These are phyloP conservation scores for Russula compacta DNA, from an alignment of 768 basidiomycete genomes.

Conservation along the genomic window DNA sequence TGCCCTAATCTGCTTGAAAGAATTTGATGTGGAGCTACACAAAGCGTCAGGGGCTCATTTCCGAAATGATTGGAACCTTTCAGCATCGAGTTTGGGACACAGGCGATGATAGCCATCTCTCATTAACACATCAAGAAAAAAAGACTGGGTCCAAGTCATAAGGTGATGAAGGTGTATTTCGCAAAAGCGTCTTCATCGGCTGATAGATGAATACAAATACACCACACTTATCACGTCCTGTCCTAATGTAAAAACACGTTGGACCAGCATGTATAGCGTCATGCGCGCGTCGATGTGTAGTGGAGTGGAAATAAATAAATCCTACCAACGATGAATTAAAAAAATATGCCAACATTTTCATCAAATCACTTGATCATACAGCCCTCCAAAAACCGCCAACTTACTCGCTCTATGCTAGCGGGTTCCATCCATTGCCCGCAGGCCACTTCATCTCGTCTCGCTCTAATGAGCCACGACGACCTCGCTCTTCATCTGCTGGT, in stretches of 20 bases:
- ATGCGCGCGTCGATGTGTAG: neutral
- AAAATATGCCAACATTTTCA: neutral
- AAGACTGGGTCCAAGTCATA: no score
- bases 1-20: no score
- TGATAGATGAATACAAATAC: neutral
- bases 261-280: neutral
- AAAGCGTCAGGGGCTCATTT: no score
- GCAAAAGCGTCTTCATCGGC: neutral
- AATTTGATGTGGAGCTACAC: no score
- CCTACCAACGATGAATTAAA: neutral
- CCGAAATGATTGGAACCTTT: no score
- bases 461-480: slow-evolving; percentile 23
- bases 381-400: neutral
- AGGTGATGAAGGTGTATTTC: neutral
- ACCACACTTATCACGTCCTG: neutral
- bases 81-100: no score
- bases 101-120: no score
- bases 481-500: slow-evolving; percentile 9
- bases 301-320: neutral
- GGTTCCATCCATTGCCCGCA: slow-evolving; percentile 46
- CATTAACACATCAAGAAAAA: no score
- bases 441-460: slow-evolving; percentile 56
- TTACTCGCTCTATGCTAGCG: slow-evolving; percentile 24
- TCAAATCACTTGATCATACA: neutral
- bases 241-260: neutral